These are phyloP conservation scores for Chionographis japonica DNA, from an alignment of 106 monocot genomes.

Conservation along the genomic window DNA sequence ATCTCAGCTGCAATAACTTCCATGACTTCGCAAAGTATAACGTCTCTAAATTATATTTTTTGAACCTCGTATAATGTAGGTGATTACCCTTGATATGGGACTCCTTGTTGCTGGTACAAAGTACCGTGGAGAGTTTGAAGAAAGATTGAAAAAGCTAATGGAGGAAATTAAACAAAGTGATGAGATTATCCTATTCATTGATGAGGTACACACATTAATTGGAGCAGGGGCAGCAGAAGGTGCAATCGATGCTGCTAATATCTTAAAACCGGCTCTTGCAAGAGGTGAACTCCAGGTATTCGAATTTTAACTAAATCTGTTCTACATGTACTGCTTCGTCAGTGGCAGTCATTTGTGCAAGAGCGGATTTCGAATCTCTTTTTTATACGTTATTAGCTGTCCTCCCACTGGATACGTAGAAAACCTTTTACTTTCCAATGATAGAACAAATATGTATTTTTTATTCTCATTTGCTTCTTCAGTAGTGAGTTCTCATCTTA, in stretches of 20 bases:
- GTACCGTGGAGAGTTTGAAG: slow-evolving; percentile 43
- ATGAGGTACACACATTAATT: slow-evolving; percentile 35
- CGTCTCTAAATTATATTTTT: not conserved
- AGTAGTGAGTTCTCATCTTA: not conserved
- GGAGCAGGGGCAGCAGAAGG: slow-evolving; percentile 35
- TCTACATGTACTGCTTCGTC: not conserved
- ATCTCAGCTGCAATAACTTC: not conserved
- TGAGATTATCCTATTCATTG: slow-evolving; percentile 40
- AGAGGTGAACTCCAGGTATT: slow-evolving; percentile 47
- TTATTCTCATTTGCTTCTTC: not conserved
- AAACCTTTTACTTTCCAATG: not conserved
- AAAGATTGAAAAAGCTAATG: slow-evolving; percentile 35
- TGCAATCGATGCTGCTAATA: slow-evolving; percentile 39
- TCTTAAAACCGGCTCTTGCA: slow-evolving; percentile 43
- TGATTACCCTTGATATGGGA: slow-evolving; percentile 39
- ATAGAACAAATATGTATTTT: not conserved
- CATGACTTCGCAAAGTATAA: not conserved
- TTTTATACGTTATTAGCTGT: too few species aligned
- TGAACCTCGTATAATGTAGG: slow-evolving; percentile 5
- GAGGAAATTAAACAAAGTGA: slow-evolving; percentile 33
- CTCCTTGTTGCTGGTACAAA: slow-evolving; percentile 40
- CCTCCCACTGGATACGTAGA: not conserved
- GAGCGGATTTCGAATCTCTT: too few species aligned
- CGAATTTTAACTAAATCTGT: not conserved
- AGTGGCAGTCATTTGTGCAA: too few species aligned